Base-by-base conservation (phyloP, 208 protist genomes). In the Crithidia brevicula region DNA sequence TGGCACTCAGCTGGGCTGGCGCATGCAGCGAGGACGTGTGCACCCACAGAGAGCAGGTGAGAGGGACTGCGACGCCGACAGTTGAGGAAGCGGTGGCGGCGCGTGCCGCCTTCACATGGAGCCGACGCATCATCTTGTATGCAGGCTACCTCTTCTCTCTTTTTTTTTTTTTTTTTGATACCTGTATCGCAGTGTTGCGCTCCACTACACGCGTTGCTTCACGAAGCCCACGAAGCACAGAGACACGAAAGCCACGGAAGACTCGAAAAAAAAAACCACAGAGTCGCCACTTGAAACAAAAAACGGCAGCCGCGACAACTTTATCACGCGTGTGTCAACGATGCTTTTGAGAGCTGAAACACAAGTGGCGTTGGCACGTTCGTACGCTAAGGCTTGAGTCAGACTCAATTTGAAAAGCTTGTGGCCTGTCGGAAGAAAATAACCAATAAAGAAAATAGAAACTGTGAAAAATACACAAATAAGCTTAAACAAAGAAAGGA, bases 51-150 rank as follows among this genome's bases (percentile, higher is more conserved):
- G 58, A 52, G 0, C 28, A 63, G 18, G 58, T 52, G 43, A 52
- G 58, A 2, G 30, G 43, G n/a, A n/a, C n/a, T 4, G 43, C 28
- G 23, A 38, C 56, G 30, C 6, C 34, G 27, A 4, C 22, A 36
- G 54, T 33, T 2, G 54, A 6, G 3, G 20, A 28, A 33, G 59
- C 31, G 40, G n/a, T 57, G 8, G 45, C 36, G 16, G 69, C 60
- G n/a, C 58, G 42, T n/a, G 60, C 52, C 51, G 31, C 73, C 30
- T 25, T 22, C 40, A 62, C 10, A 4, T 52, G 51, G 42, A 20
- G 8, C 6, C 47, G 9, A 18, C 60, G 68, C 68, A 67, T 67
- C 68, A 67, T 74, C 28, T 34, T 52, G n/a, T n/a, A n/a, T n/a
- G n/a, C n/a, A n/a, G n/a, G n/a, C n/a, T n/a, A n/a, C n/a, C n/a